These are phyloP conservation scores for Thermothielavioides terrestris DNA, from an alignment of 495 filamentous ascomycete genomes.

Conservation along the genomic window DNA sequence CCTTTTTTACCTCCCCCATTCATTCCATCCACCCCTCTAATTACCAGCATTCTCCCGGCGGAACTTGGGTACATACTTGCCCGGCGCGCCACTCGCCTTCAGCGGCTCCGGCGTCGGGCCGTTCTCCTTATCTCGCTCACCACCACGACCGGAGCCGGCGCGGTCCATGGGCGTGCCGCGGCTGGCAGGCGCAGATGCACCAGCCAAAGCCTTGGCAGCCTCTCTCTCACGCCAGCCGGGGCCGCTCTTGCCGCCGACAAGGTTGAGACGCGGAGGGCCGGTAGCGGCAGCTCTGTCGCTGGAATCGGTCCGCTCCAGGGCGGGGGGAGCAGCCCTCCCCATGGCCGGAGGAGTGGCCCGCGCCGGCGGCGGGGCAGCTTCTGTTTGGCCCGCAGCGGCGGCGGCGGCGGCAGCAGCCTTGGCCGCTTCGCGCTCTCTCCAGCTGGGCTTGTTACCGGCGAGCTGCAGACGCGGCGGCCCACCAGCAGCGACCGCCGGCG, in stretches of 20 bases:
- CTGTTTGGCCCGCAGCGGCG: conserved; percentile 7
- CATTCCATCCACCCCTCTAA: neutral
- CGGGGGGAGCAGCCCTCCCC: conserved; percentile 22
- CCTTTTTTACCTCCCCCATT: too few species aligned
- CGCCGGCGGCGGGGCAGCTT: conserved; percentile 13
- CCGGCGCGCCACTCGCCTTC: conserved; percentile 35
- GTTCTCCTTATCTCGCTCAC: conserved; percentile 13
- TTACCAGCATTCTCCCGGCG: conserved; percentile 22
- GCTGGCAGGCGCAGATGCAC: conserved; percentile 13
- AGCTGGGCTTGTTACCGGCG: conserved; percentile 30
- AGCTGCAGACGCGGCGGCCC: conserved; percentile 22
- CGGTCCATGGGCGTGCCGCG: conserved; percentile 27
- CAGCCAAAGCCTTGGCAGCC: conserved; percentile 46
- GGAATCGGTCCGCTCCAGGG: conserved; percentile 43
- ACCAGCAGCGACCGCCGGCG: conserved; percentile 11
- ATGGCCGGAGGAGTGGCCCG: conserved; percentile 24
- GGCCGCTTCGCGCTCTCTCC: conserved; percentile 39
- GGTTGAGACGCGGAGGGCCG: conserved; percentile 58
- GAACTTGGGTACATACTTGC: conserved; percentile 39
- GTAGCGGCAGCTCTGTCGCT: conserved; percentile 39
- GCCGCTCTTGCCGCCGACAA: conserved; percentile 46
- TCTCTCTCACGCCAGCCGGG: conserved; percentile 79
- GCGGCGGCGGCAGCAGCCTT: conserved; percentile 11
- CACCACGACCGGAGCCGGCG: conserved; percentile 23
- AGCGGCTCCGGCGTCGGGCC: conserved; percentile 31